phyloP scores from a whole-genome alignment of 305 asterid species.

The Solanum chacoense region DNA sequence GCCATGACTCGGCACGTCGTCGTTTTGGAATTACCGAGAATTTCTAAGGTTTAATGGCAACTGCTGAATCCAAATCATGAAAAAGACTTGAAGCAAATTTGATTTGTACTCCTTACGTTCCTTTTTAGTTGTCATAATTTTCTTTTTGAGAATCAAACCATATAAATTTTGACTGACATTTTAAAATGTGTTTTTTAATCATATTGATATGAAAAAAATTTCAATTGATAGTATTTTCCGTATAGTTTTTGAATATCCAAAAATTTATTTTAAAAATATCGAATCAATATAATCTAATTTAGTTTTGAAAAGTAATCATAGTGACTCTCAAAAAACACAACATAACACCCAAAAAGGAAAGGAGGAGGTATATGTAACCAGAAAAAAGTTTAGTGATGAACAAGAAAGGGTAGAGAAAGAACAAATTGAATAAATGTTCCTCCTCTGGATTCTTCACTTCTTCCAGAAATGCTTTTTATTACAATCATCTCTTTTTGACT shows the following conservation, averaged over 20 bases:
- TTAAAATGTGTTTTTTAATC: too few relatives aligned
- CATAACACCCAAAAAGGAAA: too few relatives aligned
- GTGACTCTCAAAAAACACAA: too few relatives aligned
- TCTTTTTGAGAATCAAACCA: too few relatives aligned
- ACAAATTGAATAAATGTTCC: slow-evolving; percentile 33
- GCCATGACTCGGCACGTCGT: neutral
- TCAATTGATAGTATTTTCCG: too few relatives aligned
- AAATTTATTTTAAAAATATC: too few relatives aligned
- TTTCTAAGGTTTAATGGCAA: neutral
- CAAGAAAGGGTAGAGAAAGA: slow-evolving; percentile 48
- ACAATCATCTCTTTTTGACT: neutral
- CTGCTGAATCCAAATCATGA: neutral
- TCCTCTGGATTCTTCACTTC: slow-evolving; percentile 33
- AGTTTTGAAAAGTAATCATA: too few relatives aligned
- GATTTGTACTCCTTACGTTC: neutral
- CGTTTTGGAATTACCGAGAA: neutral
- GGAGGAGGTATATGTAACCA: neutral
- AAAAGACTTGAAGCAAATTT: neutral
- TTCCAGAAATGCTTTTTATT: slow-evolving; percentile 26
- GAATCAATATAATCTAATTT: too few relatives aligned
- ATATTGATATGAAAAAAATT: too few relatives aligned
- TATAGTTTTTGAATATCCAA: too few relatives aligned
- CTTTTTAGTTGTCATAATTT: too few relatives aligned
- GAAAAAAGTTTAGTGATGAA: slow-evolving; percentile 22
- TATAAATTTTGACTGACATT: too few relatives aligned